Conservation (phyloP, 2,329 filamentous ascomycete species). For the Diaporthe aspalathi region DNA sequence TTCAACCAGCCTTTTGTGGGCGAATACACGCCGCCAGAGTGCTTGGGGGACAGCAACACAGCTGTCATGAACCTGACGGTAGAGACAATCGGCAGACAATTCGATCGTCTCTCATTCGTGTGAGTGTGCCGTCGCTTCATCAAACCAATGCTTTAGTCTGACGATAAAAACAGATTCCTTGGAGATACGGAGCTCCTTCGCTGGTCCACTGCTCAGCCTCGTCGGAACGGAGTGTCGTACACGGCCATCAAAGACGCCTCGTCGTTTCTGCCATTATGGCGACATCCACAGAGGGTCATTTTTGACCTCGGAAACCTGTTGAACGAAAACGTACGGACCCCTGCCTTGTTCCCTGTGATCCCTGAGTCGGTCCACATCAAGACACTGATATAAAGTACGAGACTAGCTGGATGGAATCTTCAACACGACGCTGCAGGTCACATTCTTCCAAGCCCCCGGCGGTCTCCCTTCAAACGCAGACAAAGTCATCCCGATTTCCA, state of each 20-base stretch:
- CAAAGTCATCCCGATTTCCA: slow-evolving; percentile 76
- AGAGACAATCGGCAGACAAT: slow-evolving; percentile 77
- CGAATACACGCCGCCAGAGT: slow-evolving; percentile 75
- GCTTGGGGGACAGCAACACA: slow-evolving; percentile 71
- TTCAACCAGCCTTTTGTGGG: slow-evolving; percentile 71
- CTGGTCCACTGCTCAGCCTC: slow-evolving; percentile 85
- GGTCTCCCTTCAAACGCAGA: too few relatives aligned
- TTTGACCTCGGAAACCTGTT: slow-evolving; percentile 84
- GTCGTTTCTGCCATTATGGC: slow-evolving; percentile 76
- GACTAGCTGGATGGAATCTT: too few relatives aligned
- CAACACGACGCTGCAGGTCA: slow-evolving; percentile 79
- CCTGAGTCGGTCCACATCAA: slow-evolving; percentile 57
- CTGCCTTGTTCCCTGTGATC: too few relatives aligned
- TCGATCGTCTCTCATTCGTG: slow-evolving; percentile 42
- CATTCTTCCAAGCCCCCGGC: slow-evolving; percentile 68
- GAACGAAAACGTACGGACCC: slow-evolving; percentile 41
- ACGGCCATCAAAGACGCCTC: slow-evolving; percentile 88
- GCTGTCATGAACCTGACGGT: slow-evolving; percentile 83
- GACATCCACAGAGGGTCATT: slow-evolving; percentile 76
- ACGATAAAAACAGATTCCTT: slow-evolving; percentile 62
- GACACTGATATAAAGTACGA: slow-evolving; percentile 78
- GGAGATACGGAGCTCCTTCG: slow-evolving; percentile 82
- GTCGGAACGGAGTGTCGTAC: slow-evolving; percentile 70
- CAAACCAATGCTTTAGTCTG: not conserved
- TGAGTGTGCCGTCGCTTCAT: slow-evolving; percentile 66